Base-by-base conservation (phyloP, 1,139 yeast genomes). In the Candida pseudoviswanathii region DNA sequence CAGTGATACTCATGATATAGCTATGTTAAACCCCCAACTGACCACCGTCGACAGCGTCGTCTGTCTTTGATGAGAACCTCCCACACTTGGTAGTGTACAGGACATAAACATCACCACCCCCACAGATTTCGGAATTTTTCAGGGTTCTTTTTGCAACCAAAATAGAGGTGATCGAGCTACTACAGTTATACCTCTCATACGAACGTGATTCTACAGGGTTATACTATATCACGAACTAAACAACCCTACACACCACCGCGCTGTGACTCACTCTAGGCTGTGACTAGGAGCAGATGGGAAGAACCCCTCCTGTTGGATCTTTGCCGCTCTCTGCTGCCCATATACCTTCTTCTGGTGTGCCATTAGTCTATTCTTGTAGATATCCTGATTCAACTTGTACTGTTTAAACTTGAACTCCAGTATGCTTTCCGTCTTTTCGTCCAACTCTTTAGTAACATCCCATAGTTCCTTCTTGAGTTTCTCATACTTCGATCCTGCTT, bases 241-340 rank as follows among this genome's bases (percentile, higher is more conserved):
- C n/a, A n/a, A n/a, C n/a, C n/a, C n/a, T n/a, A n/a, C n/a, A 27
- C 30, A 5, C 5, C 8, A 27, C 30, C 5, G 8, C 8, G 30
- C 7, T 27, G 8, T 27, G 30, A 27, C 30, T 27, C 30, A 43
- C 22, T 43, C 45, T 22, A 46, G n/a, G 43, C 37, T 10, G 46
- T 53, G 56, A 22, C 61, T 69, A 4, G 89, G 89, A 1, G 66
- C 85, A n/a, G 70, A 56, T 0, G 92, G 92, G 59, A 86, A 85
- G 53, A 74, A 69, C 2, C 71, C 67, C 25, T 78, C 77, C 44
- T 70, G 69, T 16, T 65, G 65, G 40, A 78, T 63, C 55, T 78
- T 67, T 48, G 77, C 75, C 30, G 68, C 66, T 36, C 77, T 63
- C 55, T 69, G 73, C 52, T 70, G 70, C 41, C 69, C 66, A 33